phyloP scores from a whole-genome alignment of 768 basidiomycete genomes.

The Pisolithus orientalis region DNA sequence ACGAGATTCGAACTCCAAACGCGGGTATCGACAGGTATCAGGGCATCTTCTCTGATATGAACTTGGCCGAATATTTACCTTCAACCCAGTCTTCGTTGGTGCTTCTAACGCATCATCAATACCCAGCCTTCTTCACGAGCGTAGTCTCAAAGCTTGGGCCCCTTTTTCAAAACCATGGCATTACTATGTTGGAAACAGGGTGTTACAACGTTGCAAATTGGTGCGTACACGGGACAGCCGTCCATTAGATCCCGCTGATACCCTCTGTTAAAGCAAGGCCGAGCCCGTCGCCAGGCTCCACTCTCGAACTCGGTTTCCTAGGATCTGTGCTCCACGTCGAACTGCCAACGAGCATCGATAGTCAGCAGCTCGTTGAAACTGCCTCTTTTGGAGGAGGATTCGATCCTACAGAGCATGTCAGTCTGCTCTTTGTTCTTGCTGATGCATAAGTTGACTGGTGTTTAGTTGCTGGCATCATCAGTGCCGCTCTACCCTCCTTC shows the following conservation, averaged over 20 bases:
- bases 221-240: constrained; percentile 37
- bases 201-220: constrained; percentile 83
- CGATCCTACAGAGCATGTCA: constrained; percentile 47
- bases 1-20: constrained; percentile 56
- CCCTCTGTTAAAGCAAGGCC: constrained; percentile 57
- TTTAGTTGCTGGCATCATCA: constrained; percentile 63
- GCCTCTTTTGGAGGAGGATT: constrained; percentile 46
- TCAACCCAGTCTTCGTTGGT: constrained; percentile 45
- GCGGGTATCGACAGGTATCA: constrained; percentile 77
- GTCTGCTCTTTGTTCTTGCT: background rate
- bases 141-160: constrained; percentile 67
- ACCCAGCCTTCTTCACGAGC: constrained; percentile 76
- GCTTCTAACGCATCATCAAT: constrained; percentile 72
- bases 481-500: constrained; percentile 54
- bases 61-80: background rate
- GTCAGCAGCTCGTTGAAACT: constrained; percentile 64
- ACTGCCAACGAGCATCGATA: constrained; percentile 61
- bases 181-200: constrained; percentile 77
- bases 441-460: background rate
- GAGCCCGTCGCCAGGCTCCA: constrained; percentile 59
- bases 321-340: constrained; percentile 70
- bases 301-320: constrained; percentile 77
- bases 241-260: constrained; percentile 4
- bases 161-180: constrained; percentile 63
- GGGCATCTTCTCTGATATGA: background rate